Evolutionary conservation across 1,139 yeast species (phyloP), one percentile per base, ranked within the genome.

Genomic region (Yamadazyma triangularis): DNA sequence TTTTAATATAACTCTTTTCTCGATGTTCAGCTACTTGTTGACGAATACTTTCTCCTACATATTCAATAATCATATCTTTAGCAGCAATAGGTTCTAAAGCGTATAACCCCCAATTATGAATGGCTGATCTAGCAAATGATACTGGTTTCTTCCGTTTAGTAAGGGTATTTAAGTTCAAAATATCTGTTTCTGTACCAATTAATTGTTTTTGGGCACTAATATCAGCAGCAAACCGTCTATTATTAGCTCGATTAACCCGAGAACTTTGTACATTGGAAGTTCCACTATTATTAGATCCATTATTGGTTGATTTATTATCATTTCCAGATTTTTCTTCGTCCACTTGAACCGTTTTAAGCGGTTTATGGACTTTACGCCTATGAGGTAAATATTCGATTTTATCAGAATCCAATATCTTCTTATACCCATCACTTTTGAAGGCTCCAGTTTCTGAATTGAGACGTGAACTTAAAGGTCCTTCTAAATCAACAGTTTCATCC

Each of bases 71-170:
- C 96, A 91, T 91, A 57, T 91, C 98, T 44, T 82, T 84, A 1
- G 94, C 93, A 10, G 88, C 85, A 50, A 91, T 91, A 1, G 95
- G 95, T 50, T 91, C 97, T 50, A 86, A 65, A 0, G 98, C 98
- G 58, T 88, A 91, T 29, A 91, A 61, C 0, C 99, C 99, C 98
- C 98, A 91, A 50, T 91, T 88, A 54, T 93, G 98, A 47, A 91
- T 91, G 1, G 96, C 94, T 1, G 97, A 88, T 34, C 98, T 67
- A 0, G 97, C 96, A 66, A 89, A 89, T 12, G 93, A 83, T 9
- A 91, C 96, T 0, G 96, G 95, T 53, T 91, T 91, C 56, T 83
- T 87, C 39, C 97, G 73, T 54, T 87, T 87, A 42, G 88, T 85
- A 47, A 89, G 70, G 28, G 85, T 82, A 47, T 79, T 79, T 58